These are phyloP conservation scores for Lecanicillium sp. DNA, from an alignment of 2,329 filamentous ascomycete species.

Conservation along the genomic window DNA sequence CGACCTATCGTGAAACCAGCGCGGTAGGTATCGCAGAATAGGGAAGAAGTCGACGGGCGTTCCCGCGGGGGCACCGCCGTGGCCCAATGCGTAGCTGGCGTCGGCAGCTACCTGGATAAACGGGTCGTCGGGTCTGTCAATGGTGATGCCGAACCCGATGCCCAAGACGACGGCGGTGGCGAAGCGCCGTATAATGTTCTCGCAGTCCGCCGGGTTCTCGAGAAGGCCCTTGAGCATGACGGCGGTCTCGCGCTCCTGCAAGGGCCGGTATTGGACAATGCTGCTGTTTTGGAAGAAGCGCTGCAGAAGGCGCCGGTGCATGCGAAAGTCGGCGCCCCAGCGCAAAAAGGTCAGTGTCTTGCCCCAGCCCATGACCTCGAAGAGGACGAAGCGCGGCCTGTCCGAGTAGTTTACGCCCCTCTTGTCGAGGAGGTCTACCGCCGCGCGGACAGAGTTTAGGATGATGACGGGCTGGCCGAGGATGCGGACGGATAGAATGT, in stretches of 20 bases:
- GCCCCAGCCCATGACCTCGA: conserved; percentile 37
- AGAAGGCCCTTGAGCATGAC: conserved; percentile 22
- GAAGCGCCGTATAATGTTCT: conserved; percentile 27
- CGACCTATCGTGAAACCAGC: conserved; percentile 23
- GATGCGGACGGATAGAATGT: conserved; percentile 24
- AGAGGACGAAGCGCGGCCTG: conserved; percentile 35
- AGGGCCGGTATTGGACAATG: conserved; percentile 22
- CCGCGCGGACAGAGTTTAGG: conserved; percentile 33
- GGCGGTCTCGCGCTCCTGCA: conserved; percentile 27
- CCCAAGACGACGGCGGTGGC: conserved; percentile 32
- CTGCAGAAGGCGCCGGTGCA: conserved; percentile 37
- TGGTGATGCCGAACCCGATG: conserved; percentile 34
- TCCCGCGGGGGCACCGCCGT: conserved; percentile 20
- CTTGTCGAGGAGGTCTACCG: conserved; percentile 36
- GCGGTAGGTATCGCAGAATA: conserved; percentile 31
- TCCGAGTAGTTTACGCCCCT: conserved; percentile 36
- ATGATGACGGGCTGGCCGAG: conserved; percentile 30
- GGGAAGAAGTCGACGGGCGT: conserved; percentile 42
- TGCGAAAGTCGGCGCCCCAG: conserved; percentile 32
- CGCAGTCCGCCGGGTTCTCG: conserved; percentile 25
- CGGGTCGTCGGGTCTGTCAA: conserved; percentile 27
- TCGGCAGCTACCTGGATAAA: conserved; percentile 30
- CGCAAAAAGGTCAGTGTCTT: conserved; percentile 37
- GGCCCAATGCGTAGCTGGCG: conserved; percentile 19
- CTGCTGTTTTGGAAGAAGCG: conserved; percentile 32